Base-by-base conservation (phyloP, 306 rosid genomes). In the Datisca glomerata region DNA sequence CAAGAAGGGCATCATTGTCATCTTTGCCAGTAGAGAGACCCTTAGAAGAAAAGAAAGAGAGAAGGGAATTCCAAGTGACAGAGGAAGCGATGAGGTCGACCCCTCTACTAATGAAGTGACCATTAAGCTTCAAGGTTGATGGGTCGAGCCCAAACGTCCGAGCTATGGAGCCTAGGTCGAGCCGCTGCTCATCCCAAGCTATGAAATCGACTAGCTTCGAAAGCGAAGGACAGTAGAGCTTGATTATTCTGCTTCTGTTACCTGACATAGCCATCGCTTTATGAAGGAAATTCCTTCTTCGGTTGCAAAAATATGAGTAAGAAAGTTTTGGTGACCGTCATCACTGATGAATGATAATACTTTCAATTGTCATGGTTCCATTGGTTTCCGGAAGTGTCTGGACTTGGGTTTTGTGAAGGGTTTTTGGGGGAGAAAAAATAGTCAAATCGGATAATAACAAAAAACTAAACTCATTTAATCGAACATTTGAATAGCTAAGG, bases 161-260 rank as follows among this genome's bases (percentile, higher is more conserved):
- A 19, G 87, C 79, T 43, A 87, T 71, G 56, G 61, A 66, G 5
- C 96, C 94, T 53, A 87, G 45, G 64, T 87, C 87, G 46, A 87
- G 51, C 51, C 46, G 66, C 39, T 76, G 48, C 18, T 76, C 75
- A 13, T 47, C 81, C 58, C 56, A 58, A 1, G 55, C 64, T 25
- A 45, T 61, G 28, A 71, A 17, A 5, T 37, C 54, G 1, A 40
- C 49, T 5, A 21, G 33, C 44, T 75, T 69, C 3, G 81, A 59
- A 13, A 73, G 50, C 2, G 73, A 69, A 6, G 94, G 80, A 50
- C 80, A 82, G 22, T 56, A 49, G 4, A 87, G 70, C 50, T 55
- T 76, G 44, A 79, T 40, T 20, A 45, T 64, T 64, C 60, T 72
- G 15, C 45, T 18, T 40, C 38, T 55, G n/a, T 32, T 64, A 25